Conservation (phyloP, 1,139 yeast species). For the Magnusiomyces paraingens region DNA sequence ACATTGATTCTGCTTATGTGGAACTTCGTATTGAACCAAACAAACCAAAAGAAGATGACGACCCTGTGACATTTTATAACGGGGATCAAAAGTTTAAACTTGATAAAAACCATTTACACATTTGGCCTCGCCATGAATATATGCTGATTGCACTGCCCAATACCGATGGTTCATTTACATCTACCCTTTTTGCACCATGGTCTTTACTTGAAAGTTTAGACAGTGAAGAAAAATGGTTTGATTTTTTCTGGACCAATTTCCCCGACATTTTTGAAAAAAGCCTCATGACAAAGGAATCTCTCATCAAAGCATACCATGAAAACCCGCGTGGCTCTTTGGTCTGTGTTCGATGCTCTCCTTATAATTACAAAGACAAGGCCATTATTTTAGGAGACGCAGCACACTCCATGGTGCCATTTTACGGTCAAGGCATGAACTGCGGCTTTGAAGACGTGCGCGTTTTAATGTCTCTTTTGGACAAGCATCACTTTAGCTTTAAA, state of each 20-base stretch:
- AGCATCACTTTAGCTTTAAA: conserved; percentile 36
- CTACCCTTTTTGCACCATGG: conserved; percentile 87
- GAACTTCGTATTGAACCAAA: conserved; percentile 54
- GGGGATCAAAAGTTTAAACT: conserved; percentile 40
- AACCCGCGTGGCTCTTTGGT: conserved; percentile 75
- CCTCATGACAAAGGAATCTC: conserved; percentile 55
- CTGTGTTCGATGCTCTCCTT: conserved; percentile 55
- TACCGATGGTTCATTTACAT: conserved; percentile 77
- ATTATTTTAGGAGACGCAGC: conserved; percentile 88
- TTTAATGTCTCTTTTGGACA: conserved; percentile 50
- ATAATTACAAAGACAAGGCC: conserved; percentile 57
- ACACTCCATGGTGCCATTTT: conserved; percentile 94
- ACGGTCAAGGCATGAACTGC: conserved; percentile 96
- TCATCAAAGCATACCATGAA: conserved; percentile 45
- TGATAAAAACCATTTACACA: conserved; percentile 75
- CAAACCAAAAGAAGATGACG: conserved; percentile 3
- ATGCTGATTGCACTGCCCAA: conserved; percentile 92
- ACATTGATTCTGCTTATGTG: conserved; percentile 77
- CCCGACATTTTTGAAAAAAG: conserved; percentile 56
- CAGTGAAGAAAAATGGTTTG: conserved; percentile 37
- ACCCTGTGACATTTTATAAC: neutral
- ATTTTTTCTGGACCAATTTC: conserved; percentile 56
- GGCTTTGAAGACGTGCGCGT: conserved; percentile 87
- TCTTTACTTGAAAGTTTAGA: conserved; percentile 48
- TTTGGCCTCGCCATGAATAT: conserved; percentile 84